Base-by-base conservation (phyloP, 192 early-diverging fungal genomes). In the Glomus cerebriforme region DNA sequence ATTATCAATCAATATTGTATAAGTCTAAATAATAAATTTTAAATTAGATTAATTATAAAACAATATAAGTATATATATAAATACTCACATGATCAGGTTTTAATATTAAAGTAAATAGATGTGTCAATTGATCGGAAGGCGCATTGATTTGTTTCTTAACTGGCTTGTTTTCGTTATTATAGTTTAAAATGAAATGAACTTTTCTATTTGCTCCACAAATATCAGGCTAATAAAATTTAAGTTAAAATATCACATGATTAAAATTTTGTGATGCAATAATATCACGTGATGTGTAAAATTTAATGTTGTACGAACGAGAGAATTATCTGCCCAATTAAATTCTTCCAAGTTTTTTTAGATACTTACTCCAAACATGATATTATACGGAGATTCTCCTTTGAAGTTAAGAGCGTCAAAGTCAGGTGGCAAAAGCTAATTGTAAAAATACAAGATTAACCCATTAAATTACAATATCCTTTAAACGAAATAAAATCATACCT, bases 131-230 rank as follows among this genome's bases (percentile, higher is more conserved):
- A 83, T 97, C 96, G 60, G 84, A 90, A 78, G 92, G 92, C 26
- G 93, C 93, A 73, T 83, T 68, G 73, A 91, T 82, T 29, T 83
- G 82, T 84, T 92, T 89, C 73, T 94, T 93, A 74, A 95, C 83
- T 87, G 96, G 88, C 81, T 96, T 91, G 83, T 93, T 92, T 73
- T 93, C 94, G 85, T 94, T 91, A 80, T 98, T 93, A 92, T 99
- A 93, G 79, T 93, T 89, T 88, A 99, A 92, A 85, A 99, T 98
- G 81, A 95, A 93, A 83, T 99, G 97, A 39, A 99, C 94, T 59
- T 94, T 94, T 88, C 93, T 94, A 83, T 91, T 93, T 62, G 88
- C 75, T 49, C 96, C 98, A 86, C 98, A 99, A 74, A 95, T 93
- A 85, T 99, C 98, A 45, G 98, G 98, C 47, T 90, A 87, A 67